Conservation (phyloP, 225 moss, liverwort and hornwort genomes). For the Marchantia polymorpha region DNA sequence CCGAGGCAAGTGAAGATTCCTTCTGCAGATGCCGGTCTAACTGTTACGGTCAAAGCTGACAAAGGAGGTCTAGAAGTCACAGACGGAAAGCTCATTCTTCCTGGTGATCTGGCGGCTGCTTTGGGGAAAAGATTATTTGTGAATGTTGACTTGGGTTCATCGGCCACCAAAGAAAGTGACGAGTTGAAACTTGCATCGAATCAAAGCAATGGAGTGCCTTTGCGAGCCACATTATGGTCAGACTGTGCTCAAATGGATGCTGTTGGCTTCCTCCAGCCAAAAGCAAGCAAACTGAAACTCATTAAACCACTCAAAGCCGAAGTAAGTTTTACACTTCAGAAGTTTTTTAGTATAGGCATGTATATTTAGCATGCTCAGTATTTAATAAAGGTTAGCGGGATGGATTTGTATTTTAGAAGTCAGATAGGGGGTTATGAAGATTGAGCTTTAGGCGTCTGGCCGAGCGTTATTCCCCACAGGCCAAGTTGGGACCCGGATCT, state of each 20-base stretch:
- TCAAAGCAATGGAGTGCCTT: slow-evolving; percentile 51
- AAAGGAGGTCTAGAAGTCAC: slow-evolving; percentile 66
- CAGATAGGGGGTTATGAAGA: not conserved
- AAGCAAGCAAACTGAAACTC: slow-evolving; percentile 60
- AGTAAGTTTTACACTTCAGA: slow-evolving; percentile 35
- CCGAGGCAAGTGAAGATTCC: slow-evolving; percentile 45
- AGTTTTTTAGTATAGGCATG: not conserved
- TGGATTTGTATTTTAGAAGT: no score
- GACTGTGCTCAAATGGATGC: slow-evolving; percentile 71
- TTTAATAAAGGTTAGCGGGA: no score
- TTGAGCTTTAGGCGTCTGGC: not conserved
- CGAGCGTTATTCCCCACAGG: not conserved
- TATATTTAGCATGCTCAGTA: no score
- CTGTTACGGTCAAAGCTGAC: slow-evolving; percentile 54
- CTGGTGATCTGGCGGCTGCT: slow-evolving; percentile 68
- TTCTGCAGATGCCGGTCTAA: slow-evolving; percentile 47
- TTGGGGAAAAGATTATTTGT: slow-evolving; percentile 64
- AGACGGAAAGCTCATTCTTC: slow-evolving; percentile 63
- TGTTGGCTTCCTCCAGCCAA: slow-evolving; percentile 60
- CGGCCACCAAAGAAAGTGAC: slow-evolving; percentile 59
- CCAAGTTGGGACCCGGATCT: not conserved
- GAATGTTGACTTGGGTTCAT: slow-evolving; percentile 54
- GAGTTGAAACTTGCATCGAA: slow-evolving; percentile 51
- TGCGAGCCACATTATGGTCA: slow-evolving; percentile 66
- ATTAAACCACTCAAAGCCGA: slow-evolving; percentile 77